Conservation (phyloP, 73 alveolate species). For the Paramecium sexaurelia region DNA sequence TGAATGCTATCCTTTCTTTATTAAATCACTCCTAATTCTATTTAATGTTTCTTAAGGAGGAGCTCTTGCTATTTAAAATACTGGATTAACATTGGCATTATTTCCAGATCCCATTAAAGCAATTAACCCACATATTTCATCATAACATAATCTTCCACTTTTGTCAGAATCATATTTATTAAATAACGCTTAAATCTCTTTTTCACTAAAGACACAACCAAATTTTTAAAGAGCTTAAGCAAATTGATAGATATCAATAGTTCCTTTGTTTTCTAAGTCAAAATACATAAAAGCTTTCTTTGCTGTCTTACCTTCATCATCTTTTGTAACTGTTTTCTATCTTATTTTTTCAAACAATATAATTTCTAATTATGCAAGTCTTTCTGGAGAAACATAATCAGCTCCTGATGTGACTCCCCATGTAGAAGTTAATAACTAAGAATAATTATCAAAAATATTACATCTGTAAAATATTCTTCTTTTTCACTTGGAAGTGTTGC, state of each 20-base stretch:
- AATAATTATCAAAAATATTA: neutral
- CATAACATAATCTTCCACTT: conserved; percentile 84
- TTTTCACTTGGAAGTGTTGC: conserved; percentile 88
- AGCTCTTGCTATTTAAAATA: conserved; percentile 73
- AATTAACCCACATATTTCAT: conserved; percentile 77
- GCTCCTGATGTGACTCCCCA: conserved; percentile 79
- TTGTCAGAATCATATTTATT: conserved; percentile 76
- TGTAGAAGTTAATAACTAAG: conserved; percentile 72
- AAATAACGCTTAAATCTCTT: conserved; percentile 80
- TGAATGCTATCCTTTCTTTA: conserved; percentile 78
- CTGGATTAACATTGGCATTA: conserved; percentile 89
- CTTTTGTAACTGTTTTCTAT: conserved; percentile 81
- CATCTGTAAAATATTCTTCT: conserved; percentile 86
- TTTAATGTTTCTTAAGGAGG: conserved; percentile 76
- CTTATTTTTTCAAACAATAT: conserved; percentile 80
- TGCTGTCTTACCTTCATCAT: conserved; percentile 87
- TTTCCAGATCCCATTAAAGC: conserved; percentile 87
- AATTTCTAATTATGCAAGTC: conserved; percentile 73
- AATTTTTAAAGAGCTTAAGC: conserved; percentile 76
- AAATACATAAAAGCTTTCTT: conserved; percentile 78
- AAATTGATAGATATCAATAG: conserved; percentile 74
- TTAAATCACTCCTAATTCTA: conserved; percentile 72
- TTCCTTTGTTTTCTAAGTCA: conserved; percentile 77
- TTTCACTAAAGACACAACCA: conserved; percentile 80
- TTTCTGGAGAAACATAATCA: conserved; percentile 78